These are phyloP conservation scores for Deuterostichococcus epilithicus DNA, from an alignment of 139 green algal genomes.

Conservation along the genomic window DNA sequence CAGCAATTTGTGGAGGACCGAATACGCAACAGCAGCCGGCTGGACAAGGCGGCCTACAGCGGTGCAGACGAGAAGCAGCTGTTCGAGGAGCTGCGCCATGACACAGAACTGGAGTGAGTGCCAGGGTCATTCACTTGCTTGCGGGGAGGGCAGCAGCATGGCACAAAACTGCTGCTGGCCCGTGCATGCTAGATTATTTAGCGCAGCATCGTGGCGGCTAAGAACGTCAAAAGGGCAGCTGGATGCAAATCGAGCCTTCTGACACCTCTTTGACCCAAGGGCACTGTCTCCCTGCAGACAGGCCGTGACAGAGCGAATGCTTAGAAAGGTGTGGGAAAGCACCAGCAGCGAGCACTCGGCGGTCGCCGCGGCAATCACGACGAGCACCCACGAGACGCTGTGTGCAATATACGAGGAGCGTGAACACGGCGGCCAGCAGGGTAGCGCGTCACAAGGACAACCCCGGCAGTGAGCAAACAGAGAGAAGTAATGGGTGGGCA, in stretches of 20 bases:
- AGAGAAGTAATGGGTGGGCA: too few relatives aligned
- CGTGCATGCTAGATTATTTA: too few relatives aligned
- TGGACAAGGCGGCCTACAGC: neutral
- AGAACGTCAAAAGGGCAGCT: too few relatives aligned
- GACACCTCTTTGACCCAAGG: too few relatives aligned
- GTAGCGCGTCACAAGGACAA: too few relatives aligned
- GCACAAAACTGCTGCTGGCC: too few relatives aligned
- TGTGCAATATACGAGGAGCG: neutral
- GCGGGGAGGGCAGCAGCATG: too few relatives aligned
- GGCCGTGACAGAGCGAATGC: neutral
- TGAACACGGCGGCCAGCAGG: neutral
- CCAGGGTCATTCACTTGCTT: too few relatives aligned
- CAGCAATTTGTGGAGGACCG: neutral
- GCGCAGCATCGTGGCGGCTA: too few relatives aligned
- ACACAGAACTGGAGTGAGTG: neutral
- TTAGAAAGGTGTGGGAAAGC: neutral
- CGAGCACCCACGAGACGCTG: neutral
- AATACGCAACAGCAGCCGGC: neutral
- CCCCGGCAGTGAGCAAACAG: neutral
- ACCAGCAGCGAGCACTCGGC: neutral
- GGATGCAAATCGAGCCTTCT: too few relatives aligned
- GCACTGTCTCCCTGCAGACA: neutral
- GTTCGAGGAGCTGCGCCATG: neutral
- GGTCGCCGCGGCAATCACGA: neutral
- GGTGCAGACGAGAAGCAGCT: neutral